Conservation (phyloP, 2,329 filamentous ascomycete species). For the Clarireedia hainanense region DNA sequence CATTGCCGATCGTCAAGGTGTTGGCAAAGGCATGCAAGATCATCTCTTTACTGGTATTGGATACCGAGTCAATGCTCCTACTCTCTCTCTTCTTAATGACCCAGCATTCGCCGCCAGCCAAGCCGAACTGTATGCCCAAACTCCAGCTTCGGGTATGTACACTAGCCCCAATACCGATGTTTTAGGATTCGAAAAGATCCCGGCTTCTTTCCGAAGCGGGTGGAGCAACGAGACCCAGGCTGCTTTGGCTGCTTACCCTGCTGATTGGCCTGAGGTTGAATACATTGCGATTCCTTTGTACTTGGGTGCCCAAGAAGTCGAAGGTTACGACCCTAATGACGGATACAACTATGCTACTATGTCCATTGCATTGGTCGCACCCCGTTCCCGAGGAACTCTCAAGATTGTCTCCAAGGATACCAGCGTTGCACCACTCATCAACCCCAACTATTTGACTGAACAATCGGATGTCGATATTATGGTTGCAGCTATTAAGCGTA, state of each 20-base stretch:
- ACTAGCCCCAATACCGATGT: constrained; percentile 11
- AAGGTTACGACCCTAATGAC: constrained; percentile 5
- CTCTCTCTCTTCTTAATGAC: background rate
- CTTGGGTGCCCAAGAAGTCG: background rate
- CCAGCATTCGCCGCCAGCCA: background rate
- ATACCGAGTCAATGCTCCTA: constrained; percentile 8
- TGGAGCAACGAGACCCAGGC: constrained; percentile 1
- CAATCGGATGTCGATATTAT: constrained; percentile 38
- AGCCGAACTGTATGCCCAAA: background rate
- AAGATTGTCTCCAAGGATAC: constrained; percentile 33
- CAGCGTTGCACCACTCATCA: constrained; percentile 31
- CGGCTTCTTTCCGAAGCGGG: background rate
- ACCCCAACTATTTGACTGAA: constrained; percentile 39
- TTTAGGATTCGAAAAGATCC: constrained; percentile 17
- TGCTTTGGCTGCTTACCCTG: constrained; percentile 7
- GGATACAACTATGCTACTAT: constrained; percentile 7
- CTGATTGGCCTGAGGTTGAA: constrained; percentile 20
- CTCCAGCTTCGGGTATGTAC: constrained; percentile 3
- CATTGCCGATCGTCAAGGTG: constrained; percentile 38
- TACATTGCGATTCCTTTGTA: constrained; percentile 11
- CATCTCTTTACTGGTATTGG: constrained; percentile 17
- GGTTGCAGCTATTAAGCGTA: constrained; percentile 35
- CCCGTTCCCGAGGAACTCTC: constrained; percentile 38
- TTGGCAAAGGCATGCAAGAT: constrained; percentile 42
- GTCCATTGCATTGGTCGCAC: constrained; percentile 31